Evolutionary conservation across 2,329 filamentous ascomycete species (phyloP).

Genomic region (Podosphaera xanthii): DNA sequence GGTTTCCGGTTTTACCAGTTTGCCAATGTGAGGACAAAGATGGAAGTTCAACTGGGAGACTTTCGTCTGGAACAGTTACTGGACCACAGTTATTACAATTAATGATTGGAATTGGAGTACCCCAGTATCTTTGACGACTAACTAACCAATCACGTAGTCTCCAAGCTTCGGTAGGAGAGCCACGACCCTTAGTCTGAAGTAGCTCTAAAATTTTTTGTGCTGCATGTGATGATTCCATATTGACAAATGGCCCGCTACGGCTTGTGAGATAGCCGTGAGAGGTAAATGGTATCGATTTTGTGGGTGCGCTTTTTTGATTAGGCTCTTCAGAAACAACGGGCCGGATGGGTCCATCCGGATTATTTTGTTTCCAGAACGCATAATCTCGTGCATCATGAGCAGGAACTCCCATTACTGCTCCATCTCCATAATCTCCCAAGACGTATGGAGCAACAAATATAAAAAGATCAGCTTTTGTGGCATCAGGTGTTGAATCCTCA

Average conservation of each 20-base stretch:
- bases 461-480: slow-evolving; percentile 35
- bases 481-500: slow-evolving; percentile 25
- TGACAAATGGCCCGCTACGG: slow-evolving; percentile 40
- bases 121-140: slow-evolving; percentile 84
- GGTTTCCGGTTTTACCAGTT: slow-evolving; percentile 49
- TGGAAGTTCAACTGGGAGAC: slow-evolving; percentile 59
- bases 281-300: slow-evolving; percentile 32
- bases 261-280: slow-evolving; percentile 45
- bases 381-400: slow-evolving; percentile 62
- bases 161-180: slow-evolving; percentile 47
- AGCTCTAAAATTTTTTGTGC: slow-evolving; percentile 34
- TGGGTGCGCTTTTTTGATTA: slow-evolving; percentile 22
- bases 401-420: slow-evolving; percentile 80
- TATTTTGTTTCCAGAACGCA: slow-evolving; percentile 57
- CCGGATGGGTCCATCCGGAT: slow-evolving; percentile 33
- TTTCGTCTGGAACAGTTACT: slow-evolving; percentile 52
- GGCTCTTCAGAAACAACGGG: slow-evolving; percentile 31
- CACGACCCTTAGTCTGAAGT: slow-evolving; percentile 30
- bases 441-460: slow-evolving; percentile 73
- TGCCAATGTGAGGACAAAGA: slow-evolving; percentile 45
- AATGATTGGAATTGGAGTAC: slow-evolving; percentile 69
- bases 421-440: slow-evolving; percentile 63
- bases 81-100: slow-evolving; percentile 58
- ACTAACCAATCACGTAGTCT: slow-evolving; percentile 74
- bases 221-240: slow-evolving; percentile 38